phyloP scores from a whole-genome alignment of 1,284 basidiomycete genomes.

The Papiliotrema laurentii region DNA sequence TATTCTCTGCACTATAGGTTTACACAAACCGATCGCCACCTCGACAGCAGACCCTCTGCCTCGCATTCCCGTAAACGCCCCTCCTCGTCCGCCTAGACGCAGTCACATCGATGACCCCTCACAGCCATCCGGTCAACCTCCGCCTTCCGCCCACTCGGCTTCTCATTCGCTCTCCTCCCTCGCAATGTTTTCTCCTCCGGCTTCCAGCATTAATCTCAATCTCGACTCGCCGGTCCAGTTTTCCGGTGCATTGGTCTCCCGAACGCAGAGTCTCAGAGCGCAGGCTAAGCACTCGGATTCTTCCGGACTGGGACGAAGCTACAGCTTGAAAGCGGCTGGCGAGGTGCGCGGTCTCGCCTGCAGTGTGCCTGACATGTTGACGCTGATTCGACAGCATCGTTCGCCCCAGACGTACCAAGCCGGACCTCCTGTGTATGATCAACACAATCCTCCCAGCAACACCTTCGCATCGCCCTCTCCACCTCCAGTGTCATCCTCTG shows the following conservation, averaged over 20 bases:
- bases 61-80: conserved; percentile 19
- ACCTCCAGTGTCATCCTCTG: conserved; percentile 34
- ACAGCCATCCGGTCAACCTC: conserved; percentile 8
- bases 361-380: too few relatives aligned
- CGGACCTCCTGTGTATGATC: too few relatives aligned
- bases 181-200: conserved; percentile 23
- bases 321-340: conserved; percentile 33
- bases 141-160: conserved; percentile 20
- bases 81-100: conserved; percentile 38
- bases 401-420: too few relatives aligned
- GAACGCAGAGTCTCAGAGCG: conserved; percentile 41
- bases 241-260: conserved; percentile 25
- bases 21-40: too few relatives aligned
- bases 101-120: conserved; percentile 17
- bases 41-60: too few relatives aligned
- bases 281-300: conserved; percentile 30
- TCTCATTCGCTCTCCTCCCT: conserved; percentile 40
- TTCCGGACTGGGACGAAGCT: conserved; percentile 30
- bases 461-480: conserved; percentile 38
- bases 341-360: too few relatives aligned
- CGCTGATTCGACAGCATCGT: too few relatives aligned
- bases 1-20: too few relatives aligned
- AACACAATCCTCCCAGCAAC: conserved; percentile 19
- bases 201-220: neutral
- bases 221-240: neutral